Base-by-base conservation (phyloP, 1,139 yeast genomes). In the Zygoascus meyerae region DNA sequence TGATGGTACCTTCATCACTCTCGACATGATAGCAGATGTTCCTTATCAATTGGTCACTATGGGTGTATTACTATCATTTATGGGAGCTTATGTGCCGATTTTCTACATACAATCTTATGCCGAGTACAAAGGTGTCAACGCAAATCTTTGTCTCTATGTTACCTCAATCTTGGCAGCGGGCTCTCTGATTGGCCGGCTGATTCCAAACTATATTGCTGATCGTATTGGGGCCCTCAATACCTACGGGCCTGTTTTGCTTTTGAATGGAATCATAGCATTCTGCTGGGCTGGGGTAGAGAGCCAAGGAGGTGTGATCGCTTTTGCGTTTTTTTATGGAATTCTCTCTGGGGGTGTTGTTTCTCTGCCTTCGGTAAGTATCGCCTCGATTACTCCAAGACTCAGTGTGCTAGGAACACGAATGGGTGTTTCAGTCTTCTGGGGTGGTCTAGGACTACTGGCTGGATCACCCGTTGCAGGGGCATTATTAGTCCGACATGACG, bases 401-500 rank as follows among this genome's bases (percentile, higher is more conserved):
- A 48, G 58, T 12, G 44, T 55, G 10, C 50, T 63, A 1, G 68
- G 69, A 1, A 59, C 77, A 48, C 73, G 85, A 26, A 77, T 80
- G 58, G 83, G 87, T 0, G 72, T 81, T 66, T 75, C 77, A 54
- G 78, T 79, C 55, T 68, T 78, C 31, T 75, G 81, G 45, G 72
- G 81, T 3, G 61, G 64, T 2, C 72, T 81, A 53, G 79, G 80
- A 31, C 69, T 79, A 11, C 65, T 83, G 35, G 66, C 73, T 1
- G 74, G 78, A 1, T 66, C 77, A 46, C 83, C 83, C 17, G 65
- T 77, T 26, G 75, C 77, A 2, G 81, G 83, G 37, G 78, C 76
- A 3, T 66, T 77, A 35, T 47, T 60, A 26, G 49, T 45, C 10
- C 34, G 46, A n/a, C 50, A 48, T 35, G 47, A 56, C 36, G 61